Evolutionary conservation across 148 eudicot species (phyloP).

Genomic region (Vaccinium myrtillus): DNA sequence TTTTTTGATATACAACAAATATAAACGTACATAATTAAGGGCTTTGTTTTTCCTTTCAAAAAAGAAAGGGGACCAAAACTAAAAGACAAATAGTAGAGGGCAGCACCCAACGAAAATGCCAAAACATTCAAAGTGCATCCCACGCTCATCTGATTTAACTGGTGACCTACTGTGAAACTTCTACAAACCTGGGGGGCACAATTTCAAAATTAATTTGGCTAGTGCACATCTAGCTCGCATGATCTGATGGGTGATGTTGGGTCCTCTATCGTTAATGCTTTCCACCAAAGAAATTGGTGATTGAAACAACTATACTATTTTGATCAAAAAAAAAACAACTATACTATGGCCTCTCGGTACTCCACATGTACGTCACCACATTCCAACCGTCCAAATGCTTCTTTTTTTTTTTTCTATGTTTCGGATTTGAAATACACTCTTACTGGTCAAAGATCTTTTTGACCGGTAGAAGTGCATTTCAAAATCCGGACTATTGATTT

Average conservation of each 20-base stretch:
- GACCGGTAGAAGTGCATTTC: too few species aligned
- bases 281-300: neutral
- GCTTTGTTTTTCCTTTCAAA: neutral
- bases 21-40: neutral
- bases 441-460: too few species aligned
- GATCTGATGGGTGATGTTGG: neutral
- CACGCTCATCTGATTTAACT: neutral
- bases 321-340: too few species aligned
- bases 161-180: neutral
- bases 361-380: neutral
- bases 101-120: neutral
- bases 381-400: neutral
- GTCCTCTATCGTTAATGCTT: neutral
- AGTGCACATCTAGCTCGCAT: neutral
- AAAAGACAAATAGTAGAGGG: neutral
- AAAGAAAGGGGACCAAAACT: neutral
- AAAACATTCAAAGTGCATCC: neutral
- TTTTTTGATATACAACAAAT: too few species aligned
- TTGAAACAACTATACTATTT: neutral
- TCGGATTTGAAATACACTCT: too few species aligned
- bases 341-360: too few species aligned
- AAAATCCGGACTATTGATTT: too few species aligned
- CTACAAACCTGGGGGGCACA: neutral
- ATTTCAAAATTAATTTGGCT: neutral
- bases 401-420: too few species aligned